phyloP scores from a whole-genome alignment of 805 yeast species.

The Isabelozyma rhagii region DNA sequence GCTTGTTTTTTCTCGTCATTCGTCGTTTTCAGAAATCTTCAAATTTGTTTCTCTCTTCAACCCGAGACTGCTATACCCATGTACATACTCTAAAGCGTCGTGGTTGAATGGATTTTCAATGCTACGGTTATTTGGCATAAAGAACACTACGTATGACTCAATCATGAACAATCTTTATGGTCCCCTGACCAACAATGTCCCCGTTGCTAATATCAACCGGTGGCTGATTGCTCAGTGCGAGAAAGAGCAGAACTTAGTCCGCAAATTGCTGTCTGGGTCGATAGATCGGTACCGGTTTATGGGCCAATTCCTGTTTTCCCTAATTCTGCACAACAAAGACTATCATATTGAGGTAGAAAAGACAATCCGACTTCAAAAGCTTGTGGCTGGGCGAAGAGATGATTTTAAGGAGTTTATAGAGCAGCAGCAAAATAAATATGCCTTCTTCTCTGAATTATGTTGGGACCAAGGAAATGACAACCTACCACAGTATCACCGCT shows the following conservation, averaged over 20 bases:
- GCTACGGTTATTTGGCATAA: slow-evolving; percentile 28
- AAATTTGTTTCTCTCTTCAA: slow-evolving; percentile 30
- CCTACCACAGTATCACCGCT: neutral
- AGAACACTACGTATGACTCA: neutral
- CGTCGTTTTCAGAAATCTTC: slow-evolving; percentile 41
- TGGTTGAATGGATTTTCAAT: slow-evolving; percentile 41
- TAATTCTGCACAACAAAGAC: neutral
- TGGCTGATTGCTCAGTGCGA: slow-evolving; percentile 31
- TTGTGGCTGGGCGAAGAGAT: neutral
- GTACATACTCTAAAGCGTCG: slow-evolving; percentile 25
- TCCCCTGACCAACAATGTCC: slow-evolving; percentile 12
- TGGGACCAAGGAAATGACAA: neutral
- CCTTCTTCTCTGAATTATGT: neutral
- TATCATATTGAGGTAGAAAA: neutral
- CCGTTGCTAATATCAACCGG: slow-evolving; percentile 24
- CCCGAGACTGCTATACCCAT: slow-evolving; percentile 44
- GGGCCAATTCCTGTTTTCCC: neutral
- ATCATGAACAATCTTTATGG: slow-evolving; percentile 10
- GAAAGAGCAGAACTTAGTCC: slow-evolving; percentile 22
- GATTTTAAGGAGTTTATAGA: neutral
- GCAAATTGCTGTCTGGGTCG: slow-evolving; percentile 2
- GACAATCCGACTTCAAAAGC: neutral
- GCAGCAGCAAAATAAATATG: neutral
- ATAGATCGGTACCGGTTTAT: neutral
- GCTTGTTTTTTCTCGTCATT: slow-evolving; percentile 45